phyloP scores from a whole-genome alignment of 78 protist genomes.

The Tieghemostelium lacteum region DNA sequence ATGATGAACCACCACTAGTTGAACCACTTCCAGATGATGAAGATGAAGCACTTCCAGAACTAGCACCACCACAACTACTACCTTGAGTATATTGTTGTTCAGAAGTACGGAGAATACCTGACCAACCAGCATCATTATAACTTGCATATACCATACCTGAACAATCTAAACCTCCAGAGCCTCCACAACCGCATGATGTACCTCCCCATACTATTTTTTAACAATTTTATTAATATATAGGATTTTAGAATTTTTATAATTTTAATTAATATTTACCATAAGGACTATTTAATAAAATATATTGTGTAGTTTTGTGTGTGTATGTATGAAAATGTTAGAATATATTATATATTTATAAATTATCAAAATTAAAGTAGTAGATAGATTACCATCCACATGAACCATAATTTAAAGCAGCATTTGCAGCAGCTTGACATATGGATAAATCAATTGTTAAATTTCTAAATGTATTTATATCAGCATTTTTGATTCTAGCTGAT shows the following conservation, averaged over 20 bases:
- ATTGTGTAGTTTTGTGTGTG: no score
- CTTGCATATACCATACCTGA: slow-evolving; percentile 15
- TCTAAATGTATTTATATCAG: no score
- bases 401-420: slow-evolving; percentile 20
- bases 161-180: slow-evolving; percentile 25
- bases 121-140: slow-evolving; percentile 31
- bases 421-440: neutral
- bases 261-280: neutral
- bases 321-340: no score
- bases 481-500: no score
- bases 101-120: neutral
- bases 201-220: slow-evolving; percentile 20
- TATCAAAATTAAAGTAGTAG: no score
- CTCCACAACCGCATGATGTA: slow-evolving; percentile 3
- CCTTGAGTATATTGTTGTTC: slow-evolving; percentile 8
- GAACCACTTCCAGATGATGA: neutral
- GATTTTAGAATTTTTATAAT: neutral
- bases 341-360: no score
- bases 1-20: neutral
- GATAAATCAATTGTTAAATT: no score
- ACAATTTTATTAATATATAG: neutral
- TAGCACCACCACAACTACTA: neutral
- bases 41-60: neutral
- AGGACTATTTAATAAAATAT: neutral
- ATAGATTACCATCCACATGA: slow-evolving; percentile 55